Base-by-base conservation (phyloP, 2,329 filamentous ascomycete genomes). In the Rutstroemia sp. region DNA sequence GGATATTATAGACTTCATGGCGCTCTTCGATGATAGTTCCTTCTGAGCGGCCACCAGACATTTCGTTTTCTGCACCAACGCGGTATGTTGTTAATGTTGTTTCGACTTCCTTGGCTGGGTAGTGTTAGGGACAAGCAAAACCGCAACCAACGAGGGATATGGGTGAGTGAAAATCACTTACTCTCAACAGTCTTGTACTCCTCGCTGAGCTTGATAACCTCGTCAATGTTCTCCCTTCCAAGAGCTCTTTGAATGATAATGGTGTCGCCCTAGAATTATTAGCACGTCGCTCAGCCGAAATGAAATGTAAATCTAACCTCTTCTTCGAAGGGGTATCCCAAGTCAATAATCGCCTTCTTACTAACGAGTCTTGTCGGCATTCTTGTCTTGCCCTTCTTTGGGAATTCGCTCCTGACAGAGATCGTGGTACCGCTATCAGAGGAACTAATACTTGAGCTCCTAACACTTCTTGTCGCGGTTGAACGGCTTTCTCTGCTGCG, bases 151-250 rank as follows among this genome's bases (percentile, higher is more conserved):
- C 4, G 19, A 12, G 34, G 21, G 23, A 17, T 27, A 23, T 17
- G 42, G 50, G 10, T 48, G 56, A 39, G 52, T 34, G 42, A 48
- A 36, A 38, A 44, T 30, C 10, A 66, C 76, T 67, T 65, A 81
- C 79, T 76, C 67, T 80, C 66, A 27, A 47, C 49, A 30, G 40
- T 79, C 68, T 80, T 84, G 72, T 89, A 91, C 34, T 87, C 83
- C 66, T 91, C 88, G 71, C 89, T 95, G 50, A 91, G 76, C 65
- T 83, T 86, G 65, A 96, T 87, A 46, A 96, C 78, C 66, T 95
- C 88, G 64, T 96, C 91, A 61, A 96, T 96, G 65, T 96, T 90
- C 17, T 92, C 84, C 65, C 95, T 92, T 16, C 89, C 88, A 5
- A 97, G 78, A 9, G 92, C 92, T 67, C 89, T 87, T 64, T 88